Evolutionary conservation across 352 stramenopile genomes (phyloP).

Genomic region (Phytophthora citricola): DNA sequence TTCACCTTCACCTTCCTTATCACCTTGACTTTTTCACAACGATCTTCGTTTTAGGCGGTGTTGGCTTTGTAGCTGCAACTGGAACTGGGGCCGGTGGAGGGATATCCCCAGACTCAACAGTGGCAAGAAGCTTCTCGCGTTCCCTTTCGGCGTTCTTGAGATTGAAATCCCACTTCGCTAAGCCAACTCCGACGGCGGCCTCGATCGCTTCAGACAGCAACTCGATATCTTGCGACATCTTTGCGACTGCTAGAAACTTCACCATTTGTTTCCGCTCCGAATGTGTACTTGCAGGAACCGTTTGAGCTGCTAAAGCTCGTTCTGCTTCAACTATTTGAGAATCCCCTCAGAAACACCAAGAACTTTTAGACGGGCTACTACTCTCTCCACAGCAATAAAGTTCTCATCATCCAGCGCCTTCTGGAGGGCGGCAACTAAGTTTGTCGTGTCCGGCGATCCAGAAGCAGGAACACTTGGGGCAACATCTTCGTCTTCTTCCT

Average conservation of each 20-base stretch:
- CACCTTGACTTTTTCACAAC: conserved; percentile 18
- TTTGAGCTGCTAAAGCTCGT: conserved; percentile 36
- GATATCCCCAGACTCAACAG: conserved; percentile 9
- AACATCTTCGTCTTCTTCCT: conserved; percentile 7
- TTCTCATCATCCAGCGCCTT: conserved; percentile 78
- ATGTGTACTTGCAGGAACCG: conserved; percentile 46
- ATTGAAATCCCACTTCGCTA: conserved; percentile 87
- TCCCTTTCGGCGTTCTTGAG: conserved; percentile 79
- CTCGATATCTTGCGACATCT: conserved; percentile 72
- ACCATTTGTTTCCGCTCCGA: conserved; percentile 79
- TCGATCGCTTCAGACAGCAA: conserved; percentile 75
- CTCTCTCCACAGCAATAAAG: conserved; percentile 61
- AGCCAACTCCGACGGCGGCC: conserved; percentile 55
- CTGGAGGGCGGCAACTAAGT: conserved; percentile 57
- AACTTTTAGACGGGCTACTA: conserved; percentile 51
- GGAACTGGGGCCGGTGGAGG: conserved; percentile 11
- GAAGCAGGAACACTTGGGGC: conserved; percentile 8
- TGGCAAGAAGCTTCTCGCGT: conserved; percentile 60
- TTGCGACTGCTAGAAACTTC: conserved; percentile 77
- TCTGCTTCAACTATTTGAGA: conserved; percentile 43
- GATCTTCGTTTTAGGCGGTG: conserved; percentile 13
- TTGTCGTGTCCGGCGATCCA: conserved; percentile 40
- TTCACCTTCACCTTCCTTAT: conserved; percentile 1
- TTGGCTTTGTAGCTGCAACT: conserved; percentile 7
- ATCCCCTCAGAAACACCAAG: conserved; percentile 43